Conservation (phyloP, 495 filamentous ascomycete species). For the Penicillium macrosclerotiorum region DNA sequence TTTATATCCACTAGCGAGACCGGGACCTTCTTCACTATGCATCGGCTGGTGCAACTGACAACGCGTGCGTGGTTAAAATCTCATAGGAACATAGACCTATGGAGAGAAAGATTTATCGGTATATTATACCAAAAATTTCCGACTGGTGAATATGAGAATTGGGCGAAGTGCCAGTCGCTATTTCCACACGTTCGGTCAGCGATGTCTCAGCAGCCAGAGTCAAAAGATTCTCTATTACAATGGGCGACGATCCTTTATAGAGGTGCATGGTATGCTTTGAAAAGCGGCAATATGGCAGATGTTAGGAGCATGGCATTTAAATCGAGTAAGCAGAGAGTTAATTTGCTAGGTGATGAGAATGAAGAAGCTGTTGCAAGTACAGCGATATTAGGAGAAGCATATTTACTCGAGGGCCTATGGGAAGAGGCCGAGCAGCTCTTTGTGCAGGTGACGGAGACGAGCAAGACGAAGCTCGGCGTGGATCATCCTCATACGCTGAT, state of each 20-base stretch:
- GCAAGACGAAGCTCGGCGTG: slow-evolving; percentile 23
- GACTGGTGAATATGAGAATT: neutral
- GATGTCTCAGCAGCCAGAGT: slow-evolving; percentile 5
- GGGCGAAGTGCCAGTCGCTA: slow-evolving; percentile 3
- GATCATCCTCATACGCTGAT: slow-evolving; percentile 35
- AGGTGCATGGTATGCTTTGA: neutral
- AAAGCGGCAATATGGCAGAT: neutral
- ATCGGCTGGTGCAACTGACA: slow-evolving; percentile 10
- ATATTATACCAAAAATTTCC: slow-evolving; percentile 2
- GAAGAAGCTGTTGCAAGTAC: slow-evolving; percentile 11
- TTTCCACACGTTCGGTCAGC: slow-evolving; percentile 8
- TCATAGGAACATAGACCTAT: slow-evolving; percentile 32
- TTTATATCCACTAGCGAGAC: slow-evolving; percentile 1
- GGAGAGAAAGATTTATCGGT: slow-evolving; percentile 2
- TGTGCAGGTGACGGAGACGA: slow-evolving; percentile 16
- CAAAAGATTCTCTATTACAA: neutral
- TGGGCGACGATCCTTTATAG: slow-evolving; percentile 6
- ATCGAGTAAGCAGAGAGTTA: slow-evolving; percentile 1
- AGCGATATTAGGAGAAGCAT: slow-evolving; percentile 20
- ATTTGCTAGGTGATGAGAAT: slow-evolving; percentile 14
- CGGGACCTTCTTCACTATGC: slow-evolving; percentile 1
- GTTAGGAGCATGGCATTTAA: neutral
- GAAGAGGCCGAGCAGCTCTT: slow-evolving; percentile 27
- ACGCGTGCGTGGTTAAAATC: slow-evolving; percentile 2
- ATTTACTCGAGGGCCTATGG: slow-evolving; percentile 20